Base-by-base conservation (phyloP, 2,329 filamentous ascomycete genomes). In the Sporothrix pseudoabietina region DNA sequence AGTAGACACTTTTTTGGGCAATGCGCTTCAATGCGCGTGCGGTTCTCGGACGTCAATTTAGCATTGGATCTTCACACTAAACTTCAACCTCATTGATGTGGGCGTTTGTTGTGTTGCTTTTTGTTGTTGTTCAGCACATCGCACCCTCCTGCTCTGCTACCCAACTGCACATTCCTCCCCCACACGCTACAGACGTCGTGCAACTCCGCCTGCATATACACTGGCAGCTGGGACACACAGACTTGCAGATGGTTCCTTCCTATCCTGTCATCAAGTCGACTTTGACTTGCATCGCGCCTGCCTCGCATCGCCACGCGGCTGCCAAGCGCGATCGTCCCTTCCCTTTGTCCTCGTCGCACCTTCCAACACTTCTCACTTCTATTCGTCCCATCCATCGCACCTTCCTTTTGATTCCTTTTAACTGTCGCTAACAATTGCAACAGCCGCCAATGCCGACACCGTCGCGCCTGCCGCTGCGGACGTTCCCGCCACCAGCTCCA, bases 401-500 rank as follows among this genome's bases (percentile, higher is more conserved):
- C 59, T 65, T 63, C 57, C 57, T 9, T 2, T 32, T 35, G 10
- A 55, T 22, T 26, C 2, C 61, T n/a, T 35, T 35, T 7, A 35
- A 35, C 35, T 35, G 7, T 35, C 47, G 49, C 61, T 66, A 44
- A 55, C 32, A 49, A 2, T 14, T 59, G 26, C 30, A 44, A 14
- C 32, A 77, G 76, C 57, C 16, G 76, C 76, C 65, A 75, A 57
- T 7, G 10, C 14, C 4, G 69, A 47, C 30, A 77, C 74, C 1
- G 75, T 77, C 10, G 75, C 75, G 8, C 74, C 75, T 7, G 75
- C 76, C 1, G 70, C 59, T 3, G 72, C 30, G 19, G 55, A 61
- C 7, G 74, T 75, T 44, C 32, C 49, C 44, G 39, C 72, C 0
- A 0, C 57, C 26, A 39, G 61, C 26, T 71, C 74, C 44, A 69